A percentile compares a stretch with the other conserved stretches of the same genome.
phyloP scores from a whole-genome alignment of 768 basidiomycete genomes.

The Dioszegia crocea region DNA sequence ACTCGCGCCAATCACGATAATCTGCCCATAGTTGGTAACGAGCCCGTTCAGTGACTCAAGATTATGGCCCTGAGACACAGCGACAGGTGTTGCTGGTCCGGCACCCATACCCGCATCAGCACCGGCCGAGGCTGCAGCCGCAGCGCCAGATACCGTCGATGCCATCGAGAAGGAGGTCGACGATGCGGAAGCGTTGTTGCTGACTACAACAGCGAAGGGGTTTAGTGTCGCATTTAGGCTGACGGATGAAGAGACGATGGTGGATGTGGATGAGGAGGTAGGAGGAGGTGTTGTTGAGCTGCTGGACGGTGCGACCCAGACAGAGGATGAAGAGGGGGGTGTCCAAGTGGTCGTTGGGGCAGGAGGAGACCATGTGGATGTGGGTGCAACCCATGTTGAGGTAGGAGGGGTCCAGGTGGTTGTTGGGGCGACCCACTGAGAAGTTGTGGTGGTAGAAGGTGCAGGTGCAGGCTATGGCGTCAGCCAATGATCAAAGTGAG shows the following conservation, averaged over 20 bases:
- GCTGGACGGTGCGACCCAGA: slow-evolving; percentile 15
- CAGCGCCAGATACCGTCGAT: neutral
- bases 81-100: neutral
- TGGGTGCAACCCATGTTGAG: slow-evolving; percentile 22
- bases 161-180: slow-evolving; percentile 4
- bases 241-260: slow-evolving; percentile 7
- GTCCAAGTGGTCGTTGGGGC: slow-evolving; percentile 7
- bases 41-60: slow-evolving; percentile 33
- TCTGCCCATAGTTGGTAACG: slow-evolving; percentile 35
- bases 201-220: slow-evolving; percentile 26
- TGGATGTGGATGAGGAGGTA: slow-evolving; percentile 6
- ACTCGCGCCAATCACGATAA: slow-evolving; percentile 38
- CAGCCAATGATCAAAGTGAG: neutral
- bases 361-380: slow-evolving; percentile 22
- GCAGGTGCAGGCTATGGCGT: neutral
- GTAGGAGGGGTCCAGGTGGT: slow-evolving; percentile 21
- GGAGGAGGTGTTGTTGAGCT: slow-evolving; percentile 16
- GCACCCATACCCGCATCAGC: neutral
- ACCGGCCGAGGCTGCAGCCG: slow-evolving; percentile 3
- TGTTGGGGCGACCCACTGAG: slow-evolving; percentile 27
- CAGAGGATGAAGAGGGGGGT: slow-evolving; percentile 17
- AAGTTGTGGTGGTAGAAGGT: slow-evolving; percentile 12
- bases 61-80: slow-evolving; percentile 15
- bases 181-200: slow-evolving; percentile 13
- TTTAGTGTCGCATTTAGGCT: slow-evolving; percentile 20